These are phyloP conservation scores for Suhomyces vadensis DNA, from an alignment of 805 yeast species.

Conservation along the genomic window DNA sequence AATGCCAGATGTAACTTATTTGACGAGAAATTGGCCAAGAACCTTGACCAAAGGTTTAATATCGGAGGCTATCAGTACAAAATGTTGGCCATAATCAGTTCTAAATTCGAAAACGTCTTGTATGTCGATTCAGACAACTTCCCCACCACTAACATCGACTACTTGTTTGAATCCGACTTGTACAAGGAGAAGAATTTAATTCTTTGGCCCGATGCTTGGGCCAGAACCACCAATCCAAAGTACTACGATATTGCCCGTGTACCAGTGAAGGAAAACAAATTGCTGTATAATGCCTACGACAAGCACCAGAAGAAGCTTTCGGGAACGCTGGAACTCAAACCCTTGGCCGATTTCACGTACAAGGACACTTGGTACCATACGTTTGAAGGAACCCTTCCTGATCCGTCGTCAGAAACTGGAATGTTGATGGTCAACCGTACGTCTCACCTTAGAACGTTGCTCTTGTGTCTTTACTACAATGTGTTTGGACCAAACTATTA, in stretches of 20 bases:
- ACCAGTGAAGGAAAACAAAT: conserved; percentile 33
- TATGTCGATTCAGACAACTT: conserved; percentile 55
- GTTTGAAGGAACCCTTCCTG: conserved; percentile 62
- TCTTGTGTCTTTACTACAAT: conserved; percentile 65
- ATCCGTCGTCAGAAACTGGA: conserved; percentile 71
- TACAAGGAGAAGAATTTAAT: conserved; percentile 51
- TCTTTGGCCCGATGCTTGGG: conserved; percentile 73
- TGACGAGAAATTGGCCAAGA: conserved; percentile 24
- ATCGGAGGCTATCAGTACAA: conserved; percentile 53
- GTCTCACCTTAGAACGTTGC: conserved; percentile 56
- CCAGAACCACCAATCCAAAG: conserved; percentile 63
- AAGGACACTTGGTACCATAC: conserved; percentile 54
- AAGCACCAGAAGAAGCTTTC: conserved; percentile 35
- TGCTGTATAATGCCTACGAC: conserved; percentile 35
- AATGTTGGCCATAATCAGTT: conserved; percentile 60
- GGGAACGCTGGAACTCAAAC: conserved; percentile 24
- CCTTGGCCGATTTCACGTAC: conserved; percentile 21
- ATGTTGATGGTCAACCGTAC: conserved; percentile 63
- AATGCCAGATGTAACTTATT: conserved; percentile 51
- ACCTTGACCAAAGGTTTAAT: conserved; percentile 18
- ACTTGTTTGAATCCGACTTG: conserved; percentile 45
- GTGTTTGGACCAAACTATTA: conserved; percentile 63
- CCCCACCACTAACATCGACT: conserved; percentile 44
- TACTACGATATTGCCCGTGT: conserved; percentile 54
- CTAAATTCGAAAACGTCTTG: conserved; percentile 50